Base-by-base conservation (phyloP, 108 stramenopile genomes). In the Bacterosira constricta region DNA sequence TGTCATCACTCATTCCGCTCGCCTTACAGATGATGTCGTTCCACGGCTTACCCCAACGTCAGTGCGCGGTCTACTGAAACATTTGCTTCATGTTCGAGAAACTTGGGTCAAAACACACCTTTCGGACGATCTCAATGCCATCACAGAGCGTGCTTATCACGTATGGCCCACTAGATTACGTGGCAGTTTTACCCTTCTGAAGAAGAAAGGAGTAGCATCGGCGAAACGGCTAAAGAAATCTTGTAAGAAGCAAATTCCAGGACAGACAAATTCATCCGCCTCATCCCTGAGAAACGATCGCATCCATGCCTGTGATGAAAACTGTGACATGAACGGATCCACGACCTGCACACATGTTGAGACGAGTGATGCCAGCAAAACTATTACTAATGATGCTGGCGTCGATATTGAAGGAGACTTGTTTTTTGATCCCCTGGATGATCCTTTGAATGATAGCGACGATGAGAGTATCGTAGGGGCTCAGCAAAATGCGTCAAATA, bases 11-110 rank as follows among this genome's bases (percentile, higher is more conserved):
- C n/a, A n/a, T n/a, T n/a, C n/a, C n/a, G n/a, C n/a, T n/a, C n/a
- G n/a, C n/a, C n/a, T 18, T 47, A 18, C 46, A 47, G 97, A 98
- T 73, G 97, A 98, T 74, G 92, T 96, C 38, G 85, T 98, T 32
- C 96, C 96, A 1, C 90, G 96, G 1, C 75, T 98, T 60, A 98
- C 96, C 30, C 94, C 96, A 8, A 90, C 86, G 32, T 89, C 88
- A 45, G 93, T 96, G 30, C 86, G 96, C 25, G 85, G 83, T 2
- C 74, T 96, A 44, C 59, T 97, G 71, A 90, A 91, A 61, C 93
- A 96, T 59, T 79, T 98, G 9, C 75, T 96, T 41, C 75, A 88
- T 53, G 87, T 94, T 57, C 83, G 91, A 32, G 89, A 94, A 60
- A 92, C 91, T 38, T 92, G 95, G 93, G 93, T 94, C 8, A 88